Percentiles rank a stretch among this genome's conserved stretches.
Conservation (phyloP, 768 basidiomycete species). For the Termitomyces sp. region DNA sequence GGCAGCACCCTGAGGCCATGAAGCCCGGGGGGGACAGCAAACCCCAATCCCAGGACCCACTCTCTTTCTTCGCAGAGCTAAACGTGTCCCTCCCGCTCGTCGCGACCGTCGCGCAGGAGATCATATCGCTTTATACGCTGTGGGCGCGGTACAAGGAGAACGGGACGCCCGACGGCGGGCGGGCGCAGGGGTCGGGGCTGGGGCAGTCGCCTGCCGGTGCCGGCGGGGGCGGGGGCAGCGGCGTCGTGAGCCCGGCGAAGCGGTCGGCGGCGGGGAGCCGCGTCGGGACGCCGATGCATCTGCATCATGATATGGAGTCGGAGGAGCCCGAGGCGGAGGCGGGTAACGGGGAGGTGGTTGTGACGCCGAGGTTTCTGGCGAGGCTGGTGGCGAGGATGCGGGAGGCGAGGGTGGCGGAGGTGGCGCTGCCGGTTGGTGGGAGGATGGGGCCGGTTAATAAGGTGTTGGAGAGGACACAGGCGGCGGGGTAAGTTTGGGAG, state of each 20-base stretch:
- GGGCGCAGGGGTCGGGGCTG: too few species aligned
- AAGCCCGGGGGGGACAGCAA: constrained; percentile 21
- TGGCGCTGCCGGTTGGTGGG: constrained; percentile 42
- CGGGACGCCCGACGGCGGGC: constrained; percentile 27
- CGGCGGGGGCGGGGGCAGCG: constrained; percentile 2
- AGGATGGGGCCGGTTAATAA: constrained; percentile 60
- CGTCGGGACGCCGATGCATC: constrained; percentile 25
- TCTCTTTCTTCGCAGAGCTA: constrained; percentile 79
- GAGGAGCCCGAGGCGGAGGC: background rate
- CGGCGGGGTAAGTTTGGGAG: constrained; percentile 35
- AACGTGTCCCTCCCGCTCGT: constrained; percentile 81
- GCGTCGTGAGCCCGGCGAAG: constrained; percentile 19
- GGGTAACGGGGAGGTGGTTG: constrained; percentile 24
- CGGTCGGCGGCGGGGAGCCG: constrained; percentile 19
- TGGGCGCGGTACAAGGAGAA: constrained; percentile 85
- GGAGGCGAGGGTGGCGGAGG: constrained; percentile 53
- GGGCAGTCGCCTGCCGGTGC: constrained; percentile 24
- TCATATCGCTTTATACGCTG: constrained; percentile 81
- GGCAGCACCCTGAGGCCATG: constrained; percentile 28
- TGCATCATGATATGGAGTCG: constrained; percentile 17
- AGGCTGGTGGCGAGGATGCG: constrained; percentile 60
- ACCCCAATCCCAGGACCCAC: constrained; percentile 57
- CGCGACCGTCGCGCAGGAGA: constrained; percentile 85
- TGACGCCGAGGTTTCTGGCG: constrained; percentile 57
- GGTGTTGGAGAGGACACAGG: constrained; percentile 67